Base-by-base conservation (phyloP, 306 rosid genomes). In the Vigna reflexopilosa region DNA sequence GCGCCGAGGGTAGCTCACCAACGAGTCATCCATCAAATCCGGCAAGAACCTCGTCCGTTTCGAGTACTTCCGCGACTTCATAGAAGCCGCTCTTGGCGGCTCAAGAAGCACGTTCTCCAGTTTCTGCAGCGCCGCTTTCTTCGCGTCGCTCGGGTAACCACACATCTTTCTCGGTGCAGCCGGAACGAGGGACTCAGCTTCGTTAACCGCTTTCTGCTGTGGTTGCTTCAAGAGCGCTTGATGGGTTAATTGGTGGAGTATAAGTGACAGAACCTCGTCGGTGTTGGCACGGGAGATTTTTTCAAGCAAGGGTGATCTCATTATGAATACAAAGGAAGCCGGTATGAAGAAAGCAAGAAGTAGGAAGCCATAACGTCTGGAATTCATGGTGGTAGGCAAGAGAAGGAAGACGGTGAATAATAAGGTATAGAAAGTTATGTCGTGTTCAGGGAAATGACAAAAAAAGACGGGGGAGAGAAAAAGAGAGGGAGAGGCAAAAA, bases 71-170 rank as follows among this genome's bases (percentile, higher is more conserved):
- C 73, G 67, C 2, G 96, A 93, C 16, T 86, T 91, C 36, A 86
- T 77, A 1, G 96, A 93, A 0, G 92, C 81, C 1, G 96, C 85
- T 40, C 97, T 77, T 0, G 98, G 97, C 0, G 98, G 98, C 54
- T 91, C 98, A 4, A 93, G 70, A 1, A 93, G 90, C 10, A 93
- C 96, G 12, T 90, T 93, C 72, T 93, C 97, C 0, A 91, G 92
- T 7, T 93, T 83, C 81, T 83, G 77, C 19, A 93, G 72, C 0
- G 97, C 98, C 0, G 81, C 88, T 80, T 85, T 87, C 77, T 88
- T 93, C 1, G 92, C 89, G 12, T 83, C 91, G 0, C 78, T 54
- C 0, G 77, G 67, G 4, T 77, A 73, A 3, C 84, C 75, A 0
- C 30, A 76, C 0, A 91, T 86, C 38, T 82, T 83, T 19, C 97